Conservation (phyloP, 2,329 filamentous ascomycete genomes). For the Neopestalotiopsis clavispora region DNA sequence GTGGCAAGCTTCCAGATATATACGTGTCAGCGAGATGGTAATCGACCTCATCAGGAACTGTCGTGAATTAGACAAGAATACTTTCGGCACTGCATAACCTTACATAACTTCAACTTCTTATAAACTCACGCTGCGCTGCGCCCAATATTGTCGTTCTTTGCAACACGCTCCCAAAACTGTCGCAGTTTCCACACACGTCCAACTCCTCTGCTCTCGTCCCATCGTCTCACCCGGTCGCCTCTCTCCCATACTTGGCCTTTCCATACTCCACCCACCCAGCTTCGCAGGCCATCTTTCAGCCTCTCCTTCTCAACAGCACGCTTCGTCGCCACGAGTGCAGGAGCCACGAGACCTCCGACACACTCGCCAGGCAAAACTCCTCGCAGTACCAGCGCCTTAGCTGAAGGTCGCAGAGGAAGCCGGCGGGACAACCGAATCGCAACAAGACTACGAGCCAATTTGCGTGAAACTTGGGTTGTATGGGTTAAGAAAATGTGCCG, state of each 20-base stretch:
- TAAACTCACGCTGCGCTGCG: background rate
- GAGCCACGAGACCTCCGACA: slow-evolving; percentile 56
- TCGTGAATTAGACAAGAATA: no score
- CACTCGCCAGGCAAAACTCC: slow-evolving; percentile 71
- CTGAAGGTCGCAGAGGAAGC: slow-evolving; percentile 63
- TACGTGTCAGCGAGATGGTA: no score
- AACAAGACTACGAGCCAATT: slow-evolving; percentile 66
- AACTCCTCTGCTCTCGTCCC: slow-evolving; percentile 56
- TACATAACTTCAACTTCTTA: no score
- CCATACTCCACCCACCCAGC: slow-evolving; percentile 68
- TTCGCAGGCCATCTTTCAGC: slow-evolving; percentile 68
- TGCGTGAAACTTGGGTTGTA: slow-evolving; percentile 68
- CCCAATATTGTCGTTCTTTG: slow-evolving; percentile 32
- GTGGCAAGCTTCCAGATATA: no score
- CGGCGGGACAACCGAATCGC: slow-evolving; percentile 69
- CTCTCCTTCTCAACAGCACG: slow-evolving; percentile 68
- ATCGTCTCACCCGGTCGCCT: slow-evolving; percentile 50
- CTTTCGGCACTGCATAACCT: no score
- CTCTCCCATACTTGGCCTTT: slow-evolving; percentile 55
- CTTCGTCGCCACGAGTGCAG: slow-evolving; percentile 65
- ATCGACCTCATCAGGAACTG: no score
- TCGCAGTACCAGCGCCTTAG: slow-evolving; percentile 64
- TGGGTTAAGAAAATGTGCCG: slow-evolving; percentile 71
- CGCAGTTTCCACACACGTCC: slow-evolving; percentile 66
- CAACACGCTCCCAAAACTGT: slow-evolving; percentile 70